A percentile compares a stretch with the other conserved stretches of the same genome.
Evolutionary conservation across 2,329 filamentous ascomycete genomes (phyloP).

Genomic region (Pyrenochaeta sp.): DNA sequence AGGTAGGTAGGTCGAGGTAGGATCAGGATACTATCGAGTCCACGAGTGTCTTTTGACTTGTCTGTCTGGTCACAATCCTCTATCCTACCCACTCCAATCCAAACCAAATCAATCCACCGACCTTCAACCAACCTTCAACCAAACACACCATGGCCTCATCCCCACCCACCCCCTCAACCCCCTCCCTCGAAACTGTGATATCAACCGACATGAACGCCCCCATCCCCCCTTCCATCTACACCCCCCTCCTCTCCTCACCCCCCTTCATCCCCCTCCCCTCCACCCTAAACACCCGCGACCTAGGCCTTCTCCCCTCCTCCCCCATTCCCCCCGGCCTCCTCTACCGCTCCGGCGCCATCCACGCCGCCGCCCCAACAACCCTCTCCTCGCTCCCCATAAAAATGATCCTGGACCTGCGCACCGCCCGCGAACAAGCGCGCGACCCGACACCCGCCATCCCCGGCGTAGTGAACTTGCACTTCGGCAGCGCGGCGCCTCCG

Average conservation of each 20-base stretch:
- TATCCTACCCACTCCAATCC: too few species aligned
- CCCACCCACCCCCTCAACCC: constrained; percentile 2
- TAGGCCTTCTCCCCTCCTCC: constrained; percentile 9
- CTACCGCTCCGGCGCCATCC: constrained; percentile 19
- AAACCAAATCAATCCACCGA: not conserved
- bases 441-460: constrained; percentile 8
- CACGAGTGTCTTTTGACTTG: too few species aligned
- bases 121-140: not conserved
- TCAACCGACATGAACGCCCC: constrained; percentile 9
- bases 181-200: too few species aligned
- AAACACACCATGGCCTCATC: not conserved
- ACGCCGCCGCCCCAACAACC: not conserved
- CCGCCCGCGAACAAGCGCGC: constrained; percentile 4
- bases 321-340: constrained; percentile 4
- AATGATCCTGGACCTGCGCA: constrained; percentile 18
- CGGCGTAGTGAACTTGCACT: constrained; percentile 12
- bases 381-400: constrained; percentile 12
- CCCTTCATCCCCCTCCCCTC: constrained; percentile 21
- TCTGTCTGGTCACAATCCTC: too few species aligned
- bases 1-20: too few species aligned
- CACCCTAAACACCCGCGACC: constrained; percentile 20
- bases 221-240: constrained; percentile 2
- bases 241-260: constrained; percentile 6
- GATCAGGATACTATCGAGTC: too few species aligned
- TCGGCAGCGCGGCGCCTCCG: constrained; percentile 2